Conservation (phyloP, 169 alveolate genomes). For the Neospora caninum region DNA sequence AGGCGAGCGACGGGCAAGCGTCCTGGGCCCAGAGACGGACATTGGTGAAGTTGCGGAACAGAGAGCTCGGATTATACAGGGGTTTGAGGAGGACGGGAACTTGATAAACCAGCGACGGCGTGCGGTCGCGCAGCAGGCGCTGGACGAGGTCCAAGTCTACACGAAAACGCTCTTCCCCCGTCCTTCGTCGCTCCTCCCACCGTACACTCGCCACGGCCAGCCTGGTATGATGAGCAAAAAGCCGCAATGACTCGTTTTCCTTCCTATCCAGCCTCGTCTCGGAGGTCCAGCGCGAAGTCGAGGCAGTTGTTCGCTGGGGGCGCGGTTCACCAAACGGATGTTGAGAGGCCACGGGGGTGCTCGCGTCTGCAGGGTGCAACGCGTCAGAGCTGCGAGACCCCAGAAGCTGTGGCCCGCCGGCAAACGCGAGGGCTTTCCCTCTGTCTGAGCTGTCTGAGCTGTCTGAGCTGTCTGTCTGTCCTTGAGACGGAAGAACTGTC, state of each 20-base stretch:
- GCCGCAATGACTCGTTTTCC: not conserved
- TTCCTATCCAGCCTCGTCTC: not conserved
- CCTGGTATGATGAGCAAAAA: not conserved
- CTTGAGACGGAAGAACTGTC: not conserved
- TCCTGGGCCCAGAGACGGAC: not conserved
- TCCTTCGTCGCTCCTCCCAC: not conserved
- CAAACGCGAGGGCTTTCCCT: not conserved
- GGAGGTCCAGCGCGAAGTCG: too few relatives aligned
- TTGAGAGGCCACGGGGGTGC: not conserved
- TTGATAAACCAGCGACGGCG: not conserved
- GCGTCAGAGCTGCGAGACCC: too few relatives aligned
- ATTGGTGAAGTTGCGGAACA: not conserved
- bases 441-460: not conserved
- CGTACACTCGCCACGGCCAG: not conserved
- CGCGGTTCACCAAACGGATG: not conserved
- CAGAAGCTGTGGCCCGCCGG: not conserved
- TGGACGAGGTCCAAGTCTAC: not conserved
- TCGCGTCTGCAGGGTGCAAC: too few relatives aligned
- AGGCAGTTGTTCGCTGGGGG: too few relatives aligned
- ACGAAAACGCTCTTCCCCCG: not conserved
- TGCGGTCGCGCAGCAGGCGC: not conserved
- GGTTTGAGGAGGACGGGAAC: not conserved
- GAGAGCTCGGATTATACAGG: not conserved
- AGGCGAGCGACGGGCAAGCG: not conserved
- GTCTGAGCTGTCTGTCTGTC: too few relatives aligned